Conservation (phyloP, 2,329 filamentous ascomycete genomes). For the Botryotinia convoluta region DNA sequence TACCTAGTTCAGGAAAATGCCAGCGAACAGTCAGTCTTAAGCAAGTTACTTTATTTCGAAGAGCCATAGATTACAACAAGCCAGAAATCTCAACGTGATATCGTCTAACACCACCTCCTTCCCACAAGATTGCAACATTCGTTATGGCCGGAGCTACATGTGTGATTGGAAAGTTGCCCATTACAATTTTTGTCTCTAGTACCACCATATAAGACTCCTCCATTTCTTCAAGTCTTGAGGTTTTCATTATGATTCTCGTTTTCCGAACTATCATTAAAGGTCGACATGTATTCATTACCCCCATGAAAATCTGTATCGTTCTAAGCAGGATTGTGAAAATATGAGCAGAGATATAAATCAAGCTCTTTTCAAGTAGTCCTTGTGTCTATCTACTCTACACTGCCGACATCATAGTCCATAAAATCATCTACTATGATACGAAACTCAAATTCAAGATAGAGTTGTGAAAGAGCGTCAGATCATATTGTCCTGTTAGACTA, state of each 20-base stretch:
- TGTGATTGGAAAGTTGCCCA: fast-evolving
- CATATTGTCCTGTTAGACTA: neutral
- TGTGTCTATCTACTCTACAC: fast-evolving
- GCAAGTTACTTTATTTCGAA: neutral
- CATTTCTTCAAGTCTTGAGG: neutral
- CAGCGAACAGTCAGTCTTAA: neutral
- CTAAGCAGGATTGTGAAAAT: neutral
- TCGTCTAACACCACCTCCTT: neutral
- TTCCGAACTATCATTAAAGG: too few species aligned
- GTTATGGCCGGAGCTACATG: neutral
- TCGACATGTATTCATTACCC: neutral
- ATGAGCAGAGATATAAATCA: neutral
- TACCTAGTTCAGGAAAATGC: fast-evolving
- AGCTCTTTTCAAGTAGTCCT: neutral
- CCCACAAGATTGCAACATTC: neutral
- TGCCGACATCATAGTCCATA: neutral
- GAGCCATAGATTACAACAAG: too few species aligned
- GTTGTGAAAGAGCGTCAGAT: neutral
- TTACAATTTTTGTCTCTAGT: neutral
- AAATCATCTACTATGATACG: neutral
- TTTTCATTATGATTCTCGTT: neutral
- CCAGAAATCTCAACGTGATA: neutral
- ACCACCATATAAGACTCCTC: neutral
- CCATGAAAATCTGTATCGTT: neutral
- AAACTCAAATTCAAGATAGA: neutral